These are phyloP conservation scores for Phytopythium boreale DNA, from an alignment of 352 stramenopile species.

Conservation along the genomic window DNA sequence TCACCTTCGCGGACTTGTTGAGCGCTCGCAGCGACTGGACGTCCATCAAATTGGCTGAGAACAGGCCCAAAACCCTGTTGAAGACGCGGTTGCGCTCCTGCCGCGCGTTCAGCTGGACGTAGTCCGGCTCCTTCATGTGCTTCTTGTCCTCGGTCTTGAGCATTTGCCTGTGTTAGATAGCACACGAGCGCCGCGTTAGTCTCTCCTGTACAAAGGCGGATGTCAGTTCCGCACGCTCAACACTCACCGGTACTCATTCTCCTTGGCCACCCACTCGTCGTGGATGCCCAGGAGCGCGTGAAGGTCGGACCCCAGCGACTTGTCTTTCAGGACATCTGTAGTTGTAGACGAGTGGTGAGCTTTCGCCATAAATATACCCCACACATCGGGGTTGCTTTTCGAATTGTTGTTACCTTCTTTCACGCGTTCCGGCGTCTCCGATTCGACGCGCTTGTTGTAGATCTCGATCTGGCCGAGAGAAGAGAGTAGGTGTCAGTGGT, in stretches of 20 bases:
- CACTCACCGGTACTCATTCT: conserved; percentile 79
- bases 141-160: conserved; percentile 90
- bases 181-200: not conserved
- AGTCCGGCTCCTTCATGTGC: conserved; percentile 72
- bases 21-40: conserved; percentile 59
- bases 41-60: conserved; percentile 61
- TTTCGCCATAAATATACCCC: not conserved
- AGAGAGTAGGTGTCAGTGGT: not conserved
- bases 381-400: not conserved
- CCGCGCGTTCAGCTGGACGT: conserved; percentile 61
- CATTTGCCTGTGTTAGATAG: conserved; percentile 53
- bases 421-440: conserved; percentile 38
- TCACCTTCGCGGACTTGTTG: conserved; percentile 66
- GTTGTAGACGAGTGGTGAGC: not conserved
- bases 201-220: not conserved
- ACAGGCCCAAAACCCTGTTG: conserved; percentile 66
- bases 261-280: conserved; percentile 81
- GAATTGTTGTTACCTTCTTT: conserved; percentile 46
- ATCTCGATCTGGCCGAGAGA: conserved; percentile 21
- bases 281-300: conserved; percentile 50
- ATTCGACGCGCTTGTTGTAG: conserved; percentile 31
- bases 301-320: conserved; percentile 42
- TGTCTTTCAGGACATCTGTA: conserved; percentile 58
- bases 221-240: not conserved
- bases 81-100: conserved; percentile 87